Evolutionary conservation across 2,329 filamentous ascomycete genomes (phyloP), one percentile per base, ranked within the genome.

Genomic region (Fusarium equiseti): DNA sequence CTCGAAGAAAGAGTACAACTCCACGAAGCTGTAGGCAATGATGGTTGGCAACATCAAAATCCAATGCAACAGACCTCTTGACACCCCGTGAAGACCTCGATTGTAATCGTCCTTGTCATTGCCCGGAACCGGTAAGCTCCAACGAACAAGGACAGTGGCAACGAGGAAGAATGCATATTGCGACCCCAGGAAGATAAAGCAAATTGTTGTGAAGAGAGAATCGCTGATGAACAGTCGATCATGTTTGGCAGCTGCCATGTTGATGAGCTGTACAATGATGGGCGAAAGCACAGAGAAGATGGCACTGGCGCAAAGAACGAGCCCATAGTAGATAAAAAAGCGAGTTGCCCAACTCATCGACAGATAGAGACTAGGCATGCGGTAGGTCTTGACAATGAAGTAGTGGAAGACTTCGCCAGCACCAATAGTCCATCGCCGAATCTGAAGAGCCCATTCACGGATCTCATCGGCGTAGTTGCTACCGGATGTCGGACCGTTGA

Each of bases 321-420:
- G 66, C 3, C 66, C 66, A 22, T 70, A 69, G 27, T 70, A 70
- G 13, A 48, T 58, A 4, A 70, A 70, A 18, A 70, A 70, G 2
- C 66, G 66, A 7, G 48, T 70, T 3, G 66, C 66, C 66, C 66
- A 70, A 43, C 66, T 70, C 18, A 70, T 32, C 7, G 58, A 71
- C 0, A 71, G 43, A 29, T 48, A 57, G 11, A 71, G 13, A 3
- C 35, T 3, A 24, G 68, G 68, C 45, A 71, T 71, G 15, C 68
- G 29, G 40, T 71, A 71, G 3, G 68, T 60, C 67, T 71, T 71
- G 43, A 71, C 63, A n/a, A 71, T 68, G 4, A 71, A 71, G 48
- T 71, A 71, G 42, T 71, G 68, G 5, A 71, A 71, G 32, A 71
- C 68, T 49, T 71, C 68, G 8, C 68, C 68, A 6, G 68, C 68